Evolutionary conservation across 148 eudicot genomes (phyloP).

Genomic region (Suaeda aralocaspica): DNA sequence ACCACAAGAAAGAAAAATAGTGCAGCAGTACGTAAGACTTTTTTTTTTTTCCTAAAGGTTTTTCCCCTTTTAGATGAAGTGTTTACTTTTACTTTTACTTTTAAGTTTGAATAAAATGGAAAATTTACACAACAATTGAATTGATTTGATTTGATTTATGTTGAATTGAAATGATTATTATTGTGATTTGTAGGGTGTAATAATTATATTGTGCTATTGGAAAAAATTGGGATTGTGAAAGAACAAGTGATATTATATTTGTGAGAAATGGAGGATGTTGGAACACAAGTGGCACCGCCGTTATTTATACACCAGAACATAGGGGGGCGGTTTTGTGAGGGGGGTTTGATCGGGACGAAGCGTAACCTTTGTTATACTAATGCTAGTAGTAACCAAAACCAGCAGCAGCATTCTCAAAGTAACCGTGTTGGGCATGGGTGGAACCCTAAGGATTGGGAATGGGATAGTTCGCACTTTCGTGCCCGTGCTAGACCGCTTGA

Average conservation of each 20-base stretch:
- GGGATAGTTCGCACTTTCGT: slow-evolving; percentile 28
- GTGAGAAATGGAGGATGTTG: slow-evolving; percentile 31
- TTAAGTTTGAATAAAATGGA: background rate
- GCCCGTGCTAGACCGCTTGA: slow-evolving; percentile 21
- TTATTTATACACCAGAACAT: slow-evolving; percentile 30
- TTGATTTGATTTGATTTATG: background rate
- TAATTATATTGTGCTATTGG: background rate
- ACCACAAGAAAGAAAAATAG: too few relatives aligned
- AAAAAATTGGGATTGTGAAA: slow-evolving; percentile 4
- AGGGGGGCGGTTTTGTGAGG: slow-evolving; percentile 25
- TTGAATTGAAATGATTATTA: background rate
- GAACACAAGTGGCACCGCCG: slow-evolving; percentile 32
- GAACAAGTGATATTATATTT: too few relatives aligned
- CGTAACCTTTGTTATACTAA: slow-evolving; percentile 23
- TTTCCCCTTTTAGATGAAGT: too few relatives aligned
- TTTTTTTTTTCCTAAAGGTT: too few relatives aligned
- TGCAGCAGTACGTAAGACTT: too few relatives aligned
- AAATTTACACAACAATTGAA: background rate
- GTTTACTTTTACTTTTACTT: too few relatives aligned
- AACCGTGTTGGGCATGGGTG: slow-evolving; percentile 23
- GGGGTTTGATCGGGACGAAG: slow-evolving; percentile 27
- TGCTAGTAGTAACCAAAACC: slow-evolving; percentile 13
- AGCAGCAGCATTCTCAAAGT: slow-evolving; percentile 7
- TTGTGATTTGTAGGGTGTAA: too few relatives aligned
- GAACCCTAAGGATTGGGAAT: slow-evolving; percentile 30